Conservation (phyloP, 169 alveolate species). For the Plasmodium gaboni region DNA sequence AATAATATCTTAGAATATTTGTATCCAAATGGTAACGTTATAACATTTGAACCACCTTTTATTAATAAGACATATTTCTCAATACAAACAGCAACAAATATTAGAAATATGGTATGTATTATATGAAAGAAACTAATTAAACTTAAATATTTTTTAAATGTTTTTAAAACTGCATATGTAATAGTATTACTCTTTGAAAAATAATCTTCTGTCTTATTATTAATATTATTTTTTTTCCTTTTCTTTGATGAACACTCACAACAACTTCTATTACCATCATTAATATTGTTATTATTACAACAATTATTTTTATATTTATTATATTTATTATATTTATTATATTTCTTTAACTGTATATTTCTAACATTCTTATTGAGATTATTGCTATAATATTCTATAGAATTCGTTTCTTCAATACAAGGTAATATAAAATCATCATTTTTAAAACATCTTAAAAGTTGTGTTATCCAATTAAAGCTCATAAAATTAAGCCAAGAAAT, state of each 20-base stretch:
- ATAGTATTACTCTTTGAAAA: constrained; percentile 15
- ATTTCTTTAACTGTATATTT: neutral
- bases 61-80: constrained; percentile 29
- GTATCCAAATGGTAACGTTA: neutral
- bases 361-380: constrained; percentile 12
- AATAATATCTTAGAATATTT: neutral
- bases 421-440: constrained; percentile 34
- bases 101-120: constrained; percentile 5
- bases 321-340: neutral
- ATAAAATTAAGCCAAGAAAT: constrained; percentile 24
- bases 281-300: neutral
- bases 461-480: constrained; percentile 46
- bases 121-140: constrained; percentile 13
- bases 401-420: constrained; percentile 10
- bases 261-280: neutral
- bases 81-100: constrained; percentile 36
- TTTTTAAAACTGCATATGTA: neutral
- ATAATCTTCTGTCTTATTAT: constrained; percentile 5
- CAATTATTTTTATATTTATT: neutral
- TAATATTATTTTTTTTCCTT: neutral
- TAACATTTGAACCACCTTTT: neutral
- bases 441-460: neutral
- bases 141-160: constrained; percentile 4
- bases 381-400: constrained; percentile 13
- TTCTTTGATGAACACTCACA: neutral